These are phyloP conservation scores for Pelargonium citronellum DNA, from an alignment of 441 rosid species.

Conservation along the genomic window DNA sequence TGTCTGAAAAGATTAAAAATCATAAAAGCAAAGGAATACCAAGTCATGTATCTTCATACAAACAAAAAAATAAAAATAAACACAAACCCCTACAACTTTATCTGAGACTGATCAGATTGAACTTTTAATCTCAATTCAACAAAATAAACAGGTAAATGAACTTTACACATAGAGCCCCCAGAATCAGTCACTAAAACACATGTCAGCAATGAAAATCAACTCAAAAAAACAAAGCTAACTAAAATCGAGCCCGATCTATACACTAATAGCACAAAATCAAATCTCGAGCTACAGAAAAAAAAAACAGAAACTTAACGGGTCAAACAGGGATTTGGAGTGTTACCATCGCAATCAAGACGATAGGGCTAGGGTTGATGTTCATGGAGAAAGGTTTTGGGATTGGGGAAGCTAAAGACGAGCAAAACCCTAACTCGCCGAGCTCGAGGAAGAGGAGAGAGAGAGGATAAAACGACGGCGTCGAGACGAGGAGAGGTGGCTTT, in stretches of 20 bases:
- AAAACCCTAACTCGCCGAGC: slow-evolving; percentile 46
- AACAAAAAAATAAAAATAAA: neutral
- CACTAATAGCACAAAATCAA: neutral
- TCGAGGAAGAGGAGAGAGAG: slow-evolving; percentile 24
- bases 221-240: neutral
- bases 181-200: neutral
- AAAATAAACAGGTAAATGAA: neutral
- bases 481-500: neutral
- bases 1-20: no score
- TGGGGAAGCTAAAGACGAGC: slow-evolving; percentile 11
- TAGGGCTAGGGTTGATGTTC: slow-evolving; percentile 4
- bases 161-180: neutral
- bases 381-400: neutral
- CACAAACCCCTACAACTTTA: neutral
- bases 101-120: neutral
- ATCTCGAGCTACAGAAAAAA: neutral
- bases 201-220: neutral
- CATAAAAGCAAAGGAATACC: no score
- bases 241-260: neutral
- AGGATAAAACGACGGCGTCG: slow-evolving; percentile 34
- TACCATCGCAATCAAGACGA: neutral
- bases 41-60: no score
- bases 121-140: neutral
- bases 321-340: neutral
- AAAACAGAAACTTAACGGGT: slow-evolving; percentile 9